Percentiles rank a stretch among this genome's conserved stretches.
phyloP scores from a whole-genome alignment of 2,329 filamentous ascomycete genomes.

The Chalaropsis thielavioides region DNA sequence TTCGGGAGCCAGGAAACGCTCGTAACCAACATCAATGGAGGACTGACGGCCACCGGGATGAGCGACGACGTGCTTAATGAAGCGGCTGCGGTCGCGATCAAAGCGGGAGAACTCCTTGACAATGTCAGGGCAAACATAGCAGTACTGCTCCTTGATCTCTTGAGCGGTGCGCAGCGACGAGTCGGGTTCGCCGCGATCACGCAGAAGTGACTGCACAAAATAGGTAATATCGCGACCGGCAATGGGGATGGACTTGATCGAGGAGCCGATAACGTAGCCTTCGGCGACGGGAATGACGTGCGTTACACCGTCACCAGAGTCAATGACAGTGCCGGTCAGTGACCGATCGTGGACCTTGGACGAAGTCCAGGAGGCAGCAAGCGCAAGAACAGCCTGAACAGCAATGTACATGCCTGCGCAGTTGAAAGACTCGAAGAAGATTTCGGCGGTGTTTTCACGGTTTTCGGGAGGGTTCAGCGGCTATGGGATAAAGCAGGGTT shows the following conservation, averaged over 20 bases:
- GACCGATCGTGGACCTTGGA: conserved; percentile 95
- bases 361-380: conserved; percentile 96
- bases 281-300: conserved; percentile 98
- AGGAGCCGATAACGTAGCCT: conserved; percentile 96
- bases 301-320: conserved; percentile 96
- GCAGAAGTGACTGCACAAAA: conserved; percentile 89
- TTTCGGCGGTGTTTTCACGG: conserved; percentile 96
- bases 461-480: conserved; percentile 97
- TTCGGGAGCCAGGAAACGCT: conserved; percentile 92
- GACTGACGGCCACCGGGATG: conserved; percentile 76
- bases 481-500: conserved; percentile 30
- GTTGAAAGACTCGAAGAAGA: conserved; percentile 99
- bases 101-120: conserved; percentile 96
- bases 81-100: conserved; percentile 81
- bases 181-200: conserved; percentile 91
- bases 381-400: conserved; percentile 88
- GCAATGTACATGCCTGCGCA: conserved; percentile 98
- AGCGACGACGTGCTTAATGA: conserved; percentile 76
- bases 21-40: conserved; percentile 86
- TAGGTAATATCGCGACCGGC: conserved; percentile 97
- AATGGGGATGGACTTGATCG: conserved; percentile 97
- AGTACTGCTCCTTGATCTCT: conserved; percentile 97
- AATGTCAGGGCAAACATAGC: conserved; percentile 96
- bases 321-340: conserved; percentile 92
- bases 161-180: conserved; percentile 95